Evolutionary conservation across 257 asterid species (phyloP).

Genomic region (Solanum arcanum): DNA sequence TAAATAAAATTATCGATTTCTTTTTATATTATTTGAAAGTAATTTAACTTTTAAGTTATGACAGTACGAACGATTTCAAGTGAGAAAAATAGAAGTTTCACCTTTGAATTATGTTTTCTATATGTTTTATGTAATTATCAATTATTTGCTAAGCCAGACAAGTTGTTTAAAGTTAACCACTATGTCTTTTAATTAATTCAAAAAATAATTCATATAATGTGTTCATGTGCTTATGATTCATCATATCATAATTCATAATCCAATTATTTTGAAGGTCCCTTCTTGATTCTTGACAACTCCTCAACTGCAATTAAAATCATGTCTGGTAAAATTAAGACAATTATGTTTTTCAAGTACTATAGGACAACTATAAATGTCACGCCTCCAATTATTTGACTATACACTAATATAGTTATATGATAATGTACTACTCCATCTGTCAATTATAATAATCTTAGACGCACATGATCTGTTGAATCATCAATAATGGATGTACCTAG

Average conservation of each 20-base stretch:
- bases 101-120: neutral
- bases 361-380: neutral
- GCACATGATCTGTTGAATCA: neutral
- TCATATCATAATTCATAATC: neutral
- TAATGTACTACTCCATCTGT: neutral
- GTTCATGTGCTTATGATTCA: neutral
- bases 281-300: neutral
- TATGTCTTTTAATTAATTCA: neutral
- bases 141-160: neutral
- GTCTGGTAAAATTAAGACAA: neutral
- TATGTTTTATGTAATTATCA: neutral
- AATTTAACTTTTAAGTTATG: no score
- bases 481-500: neutral
- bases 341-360: neutral
- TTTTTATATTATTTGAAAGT: no score
- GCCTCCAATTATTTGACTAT: neutral
- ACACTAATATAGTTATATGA: neutral
- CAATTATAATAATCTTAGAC: neutral
- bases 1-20: no score
- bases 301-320: neutral
- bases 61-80: neutral
- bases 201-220: neutral
- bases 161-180: neutral
- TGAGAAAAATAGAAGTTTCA: neutral
- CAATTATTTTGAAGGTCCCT: neutral